Evolutionary conservation across 2,329 filamentous ascomycete genomes (phyloP).

Genomic region (Diaporthe ampelina): DNA sequence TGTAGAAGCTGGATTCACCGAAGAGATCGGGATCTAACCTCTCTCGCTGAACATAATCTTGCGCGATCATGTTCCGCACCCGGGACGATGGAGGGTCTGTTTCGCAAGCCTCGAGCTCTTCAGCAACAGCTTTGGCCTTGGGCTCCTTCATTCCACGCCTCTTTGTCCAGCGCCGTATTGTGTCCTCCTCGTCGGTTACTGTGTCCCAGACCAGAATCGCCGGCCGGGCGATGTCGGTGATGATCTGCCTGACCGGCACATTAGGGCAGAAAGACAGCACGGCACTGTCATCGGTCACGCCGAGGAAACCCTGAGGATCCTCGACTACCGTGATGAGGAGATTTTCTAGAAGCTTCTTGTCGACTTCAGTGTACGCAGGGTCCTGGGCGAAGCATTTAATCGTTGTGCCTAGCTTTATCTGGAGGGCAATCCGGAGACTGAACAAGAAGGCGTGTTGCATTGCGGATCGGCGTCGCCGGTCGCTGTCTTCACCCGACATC

Average conservation of each 20-base stretch:
- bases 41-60: background rate
- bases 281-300: background rate
- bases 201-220: constrained; percentile 14
- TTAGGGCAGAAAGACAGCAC: background rate
- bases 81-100: background rate
- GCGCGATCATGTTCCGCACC: background rate
- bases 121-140: background rate
- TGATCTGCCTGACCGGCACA: background rate
- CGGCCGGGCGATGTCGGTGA: constrained; percentile 8
- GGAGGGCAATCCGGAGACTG: rapidly evolving
- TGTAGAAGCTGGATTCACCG: background rate
- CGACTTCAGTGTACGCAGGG: background rate
- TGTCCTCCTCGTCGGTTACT: background rate
- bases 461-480: background rate
- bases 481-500: background rate
- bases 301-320: constrained; percentile 4
- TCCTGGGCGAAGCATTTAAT: background rate
- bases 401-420: too few relatives aligned
- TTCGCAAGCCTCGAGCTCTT: constrained; percentile 1
- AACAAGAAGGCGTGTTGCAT: background rate
- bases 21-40: background rate
- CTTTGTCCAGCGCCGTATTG: background rate
- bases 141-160: too few relatives aligned
- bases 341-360: background rate
- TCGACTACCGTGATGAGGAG: background rate